Percentiles rank a stretch among this genome's conserved stretches.
These are phyloP conservation scores for Candida taoyuanica DNA, from an alignment of 805 yeast species.

Conservation along the genomic window DNA sequence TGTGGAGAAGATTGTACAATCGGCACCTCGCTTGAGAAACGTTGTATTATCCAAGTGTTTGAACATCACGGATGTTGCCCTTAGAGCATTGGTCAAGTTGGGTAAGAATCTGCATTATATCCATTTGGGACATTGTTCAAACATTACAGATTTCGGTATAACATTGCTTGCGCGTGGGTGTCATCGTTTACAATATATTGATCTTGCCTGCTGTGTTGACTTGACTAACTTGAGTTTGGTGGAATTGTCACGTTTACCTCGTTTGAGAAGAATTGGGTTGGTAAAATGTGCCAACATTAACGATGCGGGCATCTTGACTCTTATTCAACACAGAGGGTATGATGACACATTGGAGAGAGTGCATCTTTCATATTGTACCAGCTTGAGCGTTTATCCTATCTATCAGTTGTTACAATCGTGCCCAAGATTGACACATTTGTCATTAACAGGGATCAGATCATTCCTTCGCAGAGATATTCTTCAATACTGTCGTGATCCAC, in stretches of 20 bases:
- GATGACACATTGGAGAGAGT: constrained; percentile 88
- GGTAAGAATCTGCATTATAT: constrained; percentile 82
- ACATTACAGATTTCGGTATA: constrained; percentile 88
- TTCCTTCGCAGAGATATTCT: constrained; percentile 83
- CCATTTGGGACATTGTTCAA: constrained; percentile 90
- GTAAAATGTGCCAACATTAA: constrained; percentile 88
- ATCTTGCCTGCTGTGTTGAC: constrained; percentile 90
- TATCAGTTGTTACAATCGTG: constrained; percentile 70
- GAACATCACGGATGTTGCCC: constrained; percentile 76
- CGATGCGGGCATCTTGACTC: constrained; percentile 71
- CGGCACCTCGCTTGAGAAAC: constrained; percentile 84
- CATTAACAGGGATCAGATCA: constrained; percentile 88
- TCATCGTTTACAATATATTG: constrained; percentile 84
- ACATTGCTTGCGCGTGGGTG: constrained; percentile 68
- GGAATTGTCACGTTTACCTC: constrained; percentile 71
- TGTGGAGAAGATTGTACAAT: constrained; percentile 61
- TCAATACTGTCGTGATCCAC: constrained; percentile 85
- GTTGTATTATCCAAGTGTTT: constrained; percentile 87
- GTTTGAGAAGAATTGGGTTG: constrained; percentile 83
- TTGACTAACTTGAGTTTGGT: constrained; percentile 78
- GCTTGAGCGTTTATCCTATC: constrained; percentile 74
- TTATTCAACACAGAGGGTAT: constrained; percentile 61
- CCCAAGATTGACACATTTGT: constrained; percentile 82
- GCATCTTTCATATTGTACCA: constrained; percentile 86
- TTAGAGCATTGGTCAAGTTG: constrained; percentile 64